Evolutionary conservation across 106 monocot species (phyloP).

Genomic region (Dendrobium huoshanense): DNA sequence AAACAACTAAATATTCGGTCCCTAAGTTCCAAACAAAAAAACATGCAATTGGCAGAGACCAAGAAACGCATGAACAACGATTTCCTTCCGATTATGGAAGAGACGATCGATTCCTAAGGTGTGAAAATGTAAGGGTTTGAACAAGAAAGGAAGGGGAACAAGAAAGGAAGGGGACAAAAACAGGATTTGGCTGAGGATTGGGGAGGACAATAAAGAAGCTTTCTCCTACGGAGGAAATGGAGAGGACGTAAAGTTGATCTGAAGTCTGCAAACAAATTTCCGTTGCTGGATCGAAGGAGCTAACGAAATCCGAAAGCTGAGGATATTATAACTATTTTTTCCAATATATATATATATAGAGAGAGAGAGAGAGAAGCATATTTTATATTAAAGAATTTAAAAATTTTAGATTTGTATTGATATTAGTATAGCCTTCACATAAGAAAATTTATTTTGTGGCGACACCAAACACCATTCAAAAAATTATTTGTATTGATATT

Average conservation of each 20-base stretch:
- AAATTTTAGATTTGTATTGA: too few species aligned
- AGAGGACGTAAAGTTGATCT: neutral
- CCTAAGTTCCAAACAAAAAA: neutral
- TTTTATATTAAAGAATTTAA: too few species aligned
- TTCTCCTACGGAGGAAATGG: neutral
- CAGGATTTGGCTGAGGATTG: neutral
- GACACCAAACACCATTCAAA: too few species aligned
- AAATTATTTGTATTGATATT: too few species aligned
- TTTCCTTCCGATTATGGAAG: constrained; percentile 1
- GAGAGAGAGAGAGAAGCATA: too few species aligned
- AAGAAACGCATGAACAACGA: neutral
- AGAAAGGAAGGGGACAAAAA: neutral
- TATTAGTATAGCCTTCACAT: too few species aligned
- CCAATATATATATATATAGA: too few species aligned
- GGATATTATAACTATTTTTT: too few species aligned
- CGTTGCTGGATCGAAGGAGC: neutral
- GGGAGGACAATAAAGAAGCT: neutral
- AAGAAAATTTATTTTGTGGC: too few species aligned
- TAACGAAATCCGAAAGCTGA: neutral
- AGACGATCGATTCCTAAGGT: neutral
- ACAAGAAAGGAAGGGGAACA: neutral
- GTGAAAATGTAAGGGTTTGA: neutral
- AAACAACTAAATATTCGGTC: neutral
- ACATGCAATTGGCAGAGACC: neutral
- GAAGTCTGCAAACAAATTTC: neutral